These are phyloP conservation scores for Basidiobolus heterosporus DNA, from an alignment of 371 early-diverging fungal genomes.

Conservation along the genomic window DNA sequence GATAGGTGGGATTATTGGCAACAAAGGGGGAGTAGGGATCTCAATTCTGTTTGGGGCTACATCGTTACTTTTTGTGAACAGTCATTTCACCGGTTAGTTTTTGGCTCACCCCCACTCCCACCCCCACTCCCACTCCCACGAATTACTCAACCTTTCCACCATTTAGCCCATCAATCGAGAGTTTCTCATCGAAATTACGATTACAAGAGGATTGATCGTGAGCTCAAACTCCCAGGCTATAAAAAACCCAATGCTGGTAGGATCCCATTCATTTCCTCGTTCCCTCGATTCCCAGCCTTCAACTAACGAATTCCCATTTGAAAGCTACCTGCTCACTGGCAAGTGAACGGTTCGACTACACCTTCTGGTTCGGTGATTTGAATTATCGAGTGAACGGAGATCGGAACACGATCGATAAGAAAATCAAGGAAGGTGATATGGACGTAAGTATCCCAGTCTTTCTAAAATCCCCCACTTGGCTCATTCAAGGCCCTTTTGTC, in stretches of 20 bases:
- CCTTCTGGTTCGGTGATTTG: conserved; percentile 87
- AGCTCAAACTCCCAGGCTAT: conserved; percentile 8
- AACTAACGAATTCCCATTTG: no score
- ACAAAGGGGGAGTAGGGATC: no score
- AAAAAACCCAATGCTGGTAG: conserved; percentile 2
- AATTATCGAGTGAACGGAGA: conserved; percentile 65
- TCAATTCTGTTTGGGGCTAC: no score
- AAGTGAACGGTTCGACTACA: conserved; percentile 35
- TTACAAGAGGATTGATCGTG: conserved; percentile 11
- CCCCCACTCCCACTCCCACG: no score
- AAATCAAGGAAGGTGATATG: conserved; percentile 64
- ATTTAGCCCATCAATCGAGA: conserved; percentile 19
- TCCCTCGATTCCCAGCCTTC: no score
- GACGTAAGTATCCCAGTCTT: conserved; percentile 57
- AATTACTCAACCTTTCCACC: background rate
- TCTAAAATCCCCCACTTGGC: conserved; percentile 29
- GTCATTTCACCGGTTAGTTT: conserved; percentile 48
- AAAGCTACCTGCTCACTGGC: conserved; percentile 3
- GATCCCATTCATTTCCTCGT: no score
- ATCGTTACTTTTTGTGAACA: conserved; percentile 8
- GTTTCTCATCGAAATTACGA: conserved; percentile 15
- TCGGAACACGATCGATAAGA: conserved; percentile 24
- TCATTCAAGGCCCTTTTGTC: conserved; percentile 19
- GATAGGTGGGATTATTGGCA: conserved; percentile 5
- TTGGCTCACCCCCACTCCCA: background rate